Percentiles rank a stretch among this genome's conserved stretches.
Evolutionary conservation across 371 early-diverging fungal species (phyloP).

Genomic region (Saksenaea vasiformis): DNA sequence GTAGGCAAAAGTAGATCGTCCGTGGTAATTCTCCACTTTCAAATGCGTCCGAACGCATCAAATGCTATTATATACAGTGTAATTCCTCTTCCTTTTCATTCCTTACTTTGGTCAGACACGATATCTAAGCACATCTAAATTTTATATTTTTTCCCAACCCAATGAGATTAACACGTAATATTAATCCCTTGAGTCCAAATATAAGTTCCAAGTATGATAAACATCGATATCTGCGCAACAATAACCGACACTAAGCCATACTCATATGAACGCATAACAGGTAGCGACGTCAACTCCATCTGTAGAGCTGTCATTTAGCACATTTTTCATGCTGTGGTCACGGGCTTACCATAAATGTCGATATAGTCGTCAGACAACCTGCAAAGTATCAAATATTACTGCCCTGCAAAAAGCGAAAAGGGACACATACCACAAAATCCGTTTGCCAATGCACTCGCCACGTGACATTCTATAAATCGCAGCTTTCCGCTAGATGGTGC

Average conservation of each 20-base stretch:
- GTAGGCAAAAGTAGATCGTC: no score
- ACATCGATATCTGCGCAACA: conserved; percentile 50
- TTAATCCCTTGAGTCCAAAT: conserved; percentile 52
- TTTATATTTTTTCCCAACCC: no score
- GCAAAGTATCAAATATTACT: conserved; percentile 3
- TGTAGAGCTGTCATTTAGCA: conserved; percentile 13
- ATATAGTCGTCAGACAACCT: conserved; percentile 75
- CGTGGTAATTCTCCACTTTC: no score
- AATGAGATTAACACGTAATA: conserved; percentile 10
- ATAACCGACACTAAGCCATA: conserved; percentile 53
- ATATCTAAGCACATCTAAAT: no score
- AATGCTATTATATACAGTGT: no score
- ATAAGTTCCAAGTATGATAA: conserved; percentile 53
- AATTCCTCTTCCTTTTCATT: no score
- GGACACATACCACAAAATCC: conserved; percentile 66
- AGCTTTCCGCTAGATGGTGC: conserved; percentile 33
- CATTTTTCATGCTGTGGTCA: neutral
- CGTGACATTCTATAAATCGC: conserved; percentile 47
- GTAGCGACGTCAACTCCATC: conserved; percentile 49
- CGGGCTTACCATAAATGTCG: conserved; percentile 67
- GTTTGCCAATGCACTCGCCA: conserved; percentile 56
- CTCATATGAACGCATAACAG: conserved; percentile 36
- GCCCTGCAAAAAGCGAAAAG: neutral
- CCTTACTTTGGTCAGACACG: no score
- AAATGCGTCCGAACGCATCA: no score